These are phyloP conservation scores for Beauveria rudraprayagi DNA, from an alignment of 2,329 filamentous ascomycete species.

Conservation along the genomic window DNA sequence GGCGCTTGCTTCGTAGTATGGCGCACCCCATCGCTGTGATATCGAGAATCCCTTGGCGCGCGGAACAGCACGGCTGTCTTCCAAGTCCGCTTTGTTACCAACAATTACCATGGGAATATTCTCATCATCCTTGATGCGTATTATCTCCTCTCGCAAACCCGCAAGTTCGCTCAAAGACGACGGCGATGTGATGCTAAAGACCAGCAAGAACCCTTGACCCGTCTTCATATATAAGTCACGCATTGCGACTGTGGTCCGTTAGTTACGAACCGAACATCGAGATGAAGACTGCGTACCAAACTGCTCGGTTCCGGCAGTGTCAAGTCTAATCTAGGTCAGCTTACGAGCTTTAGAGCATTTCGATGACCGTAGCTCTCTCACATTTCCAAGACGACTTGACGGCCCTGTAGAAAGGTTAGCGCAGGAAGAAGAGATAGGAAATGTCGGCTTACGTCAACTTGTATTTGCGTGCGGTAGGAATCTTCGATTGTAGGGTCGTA, in stretches of 20 bases:
- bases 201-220: constrained; percentile 82
- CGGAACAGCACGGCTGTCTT: constrained; percentile 73
- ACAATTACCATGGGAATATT: constrained; percentile 82
- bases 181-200: constrained; percentile 82
- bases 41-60: constrained; percentile 74
- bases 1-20: constrained; percentile 87
- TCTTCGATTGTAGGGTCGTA: constrained; percentile 76
- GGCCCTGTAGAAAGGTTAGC: constrained; percentile 46
- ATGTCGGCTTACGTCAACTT: constrained; percentile 67
- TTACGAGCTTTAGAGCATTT: constrained; percentile 2
- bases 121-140: constrained; percentile 83
- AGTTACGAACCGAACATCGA: constrained; percentile 13
- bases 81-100: constrained; percentile 84
- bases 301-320: constrained; percentile 86
- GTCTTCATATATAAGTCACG: constrained; percentile 89
- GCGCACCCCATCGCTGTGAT: constrained; percentile 80
- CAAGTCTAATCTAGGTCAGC: constrained; percentile 48
- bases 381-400: constrained; percentile 87
- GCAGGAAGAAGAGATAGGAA: background rate
- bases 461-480: constrained; percentile 64
- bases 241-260: constrained; percentile 44
- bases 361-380: constrained; percentile 34
- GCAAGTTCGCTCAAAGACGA: constrained; percentile 77
- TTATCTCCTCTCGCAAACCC: constrained; percentile 79
- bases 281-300: constrained; percentile 57